phyloP scores from a whole-genome alignment of 345 rosid species.

The Cardamine occulta region DNA sequence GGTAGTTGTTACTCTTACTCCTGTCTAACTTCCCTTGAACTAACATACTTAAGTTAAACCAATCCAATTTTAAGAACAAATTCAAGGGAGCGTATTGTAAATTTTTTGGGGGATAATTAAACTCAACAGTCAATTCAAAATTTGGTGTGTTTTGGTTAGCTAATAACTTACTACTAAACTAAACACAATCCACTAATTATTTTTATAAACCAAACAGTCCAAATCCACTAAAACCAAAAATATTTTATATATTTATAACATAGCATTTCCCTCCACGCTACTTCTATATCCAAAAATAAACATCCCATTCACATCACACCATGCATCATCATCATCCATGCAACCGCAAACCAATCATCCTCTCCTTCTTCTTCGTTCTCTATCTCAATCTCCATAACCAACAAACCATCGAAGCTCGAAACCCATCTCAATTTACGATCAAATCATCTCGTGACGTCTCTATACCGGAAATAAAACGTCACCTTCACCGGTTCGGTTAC shows the following conservation, averaged over 20 bases:
- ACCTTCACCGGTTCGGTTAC: constrained; percentile 61
- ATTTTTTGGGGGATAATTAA: background rate
- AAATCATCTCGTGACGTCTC: constrained; percentile 34
- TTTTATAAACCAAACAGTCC: constrained; percentile 31
- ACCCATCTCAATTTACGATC: constrained; percentile 32
- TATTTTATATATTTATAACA: constrained; percentile 25
- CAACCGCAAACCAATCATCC: constrained; percentile 16
- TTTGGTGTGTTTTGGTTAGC: constrained; percentile 45
- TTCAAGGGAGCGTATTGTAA: background rate
- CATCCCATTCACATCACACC: constrained; percentile 27
- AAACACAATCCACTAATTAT: constrained; percentile 24
- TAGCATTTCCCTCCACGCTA: constrained; percentile 43
- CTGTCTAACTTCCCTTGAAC: background rate
- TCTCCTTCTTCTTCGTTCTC: constrained; percentile 37
- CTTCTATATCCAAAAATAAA: constrained; percentile 15
- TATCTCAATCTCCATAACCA: constrained; percentile 37
- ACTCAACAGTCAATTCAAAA: constrained; percentile 21
- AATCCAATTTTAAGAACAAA: background rate
- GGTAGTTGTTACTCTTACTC: constrained; percentile 30
- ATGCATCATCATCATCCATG: constrained; percentile 35
- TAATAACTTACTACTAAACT: constrained; percentile 37
- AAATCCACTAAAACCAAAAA: constrained; percentile 23
- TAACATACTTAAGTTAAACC: background rate
- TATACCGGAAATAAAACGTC: constrained; percentile 54
- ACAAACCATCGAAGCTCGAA: constrained; percentile 43